A percentile compares a stretch with the other conserved stretches of the same genome.
Conservation (phyloP, 441 rosid species). For the Croton setiger region DNA sequence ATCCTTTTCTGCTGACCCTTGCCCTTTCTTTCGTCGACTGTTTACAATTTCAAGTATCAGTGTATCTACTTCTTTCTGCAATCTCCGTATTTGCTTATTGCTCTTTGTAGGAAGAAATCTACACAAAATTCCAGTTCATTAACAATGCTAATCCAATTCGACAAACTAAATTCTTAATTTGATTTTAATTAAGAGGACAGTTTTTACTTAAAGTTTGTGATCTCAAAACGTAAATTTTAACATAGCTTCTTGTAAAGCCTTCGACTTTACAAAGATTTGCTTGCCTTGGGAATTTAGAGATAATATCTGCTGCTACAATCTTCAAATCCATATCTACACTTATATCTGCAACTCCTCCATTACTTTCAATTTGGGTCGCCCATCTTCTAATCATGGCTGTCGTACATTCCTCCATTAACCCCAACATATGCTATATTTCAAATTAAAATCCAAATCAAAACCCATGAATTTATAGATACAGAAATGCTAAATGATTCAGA, state of each 20-base stretch:
- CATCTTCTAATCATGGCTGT: conserved; percentile 21
- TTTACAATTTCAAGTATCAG: conserved; percentile 24
- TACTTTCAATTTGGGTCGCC: conserved; percentile 16
- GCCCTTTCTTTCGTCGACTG: conserved; percentile 19
- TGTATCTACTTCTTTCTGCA: conserved; percentile 25
- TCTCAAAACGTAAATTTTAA: conserved; percentile 23
- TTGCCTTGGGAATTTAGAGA: conserved; percentile 29
- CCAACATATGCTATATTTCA: conserved; percentile 24
- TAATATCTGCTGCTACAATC: conserved; percentile 26
- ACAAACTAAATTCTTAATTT: too few species aligned
- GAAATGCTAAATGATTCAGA: too few species aligned
- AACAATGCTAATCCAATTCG: not conserved
- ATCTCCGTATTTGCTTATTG: conserved; percentile 23
- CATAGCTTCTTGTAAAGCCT: conserved; percentile 27
- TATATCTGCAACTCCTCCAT: conserved; percentile 24
- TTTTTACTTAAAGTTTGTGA: conserved; percentile 20
- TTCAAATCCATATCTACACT: conserved; percentile 29
- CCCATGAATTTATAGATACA: too few species aligned
- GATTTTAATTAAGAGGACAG: too few species aligned
- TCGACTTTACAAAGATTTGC: conserved; percentile 27
- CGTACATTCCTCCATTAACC: conserved; percentile 31
- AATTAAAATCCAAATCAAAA: not conserved
- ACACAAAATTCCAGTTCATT: too few species aligned
- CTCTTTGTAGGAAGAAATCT: conserved; percentile 29
- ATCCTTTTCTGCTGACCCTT: conserved; percentile 20